A percentile compares a stretch with the other conserved stretches of the same genome.
Evolutionary conservation across 1,139 yeast genomes (phyloP).

Genomic region (Candida sp.): DNA sequence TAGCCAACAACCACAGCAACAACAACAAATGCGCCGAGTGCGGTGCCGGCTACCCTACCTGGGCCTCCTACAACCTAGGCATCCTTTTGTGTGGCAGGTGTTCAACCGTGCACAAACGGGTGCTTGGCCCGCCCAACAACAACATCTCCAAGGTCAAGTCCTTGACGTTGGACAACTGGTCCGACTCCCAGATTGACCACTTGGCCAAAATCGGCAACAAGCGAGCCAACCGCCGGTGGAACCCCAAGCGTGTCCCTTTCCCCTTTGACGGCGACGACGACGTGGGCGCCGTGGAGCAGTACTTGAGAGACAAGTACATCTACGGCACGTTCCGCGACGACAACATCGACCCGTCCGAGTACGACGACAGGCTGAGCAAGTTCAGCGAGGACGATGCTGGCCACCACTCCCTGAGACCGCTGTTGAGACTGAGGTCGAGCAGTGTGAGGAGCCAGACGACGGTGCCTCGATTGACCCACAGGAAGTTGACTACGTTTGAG

Average conservation of each 20-base stretch:
- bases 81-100: slow-evolving; percentile 78
- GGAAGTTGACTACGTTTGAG: slow-evolving; percentile 48
- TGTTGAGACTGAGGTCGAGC: slow-evolving; percentile 28
- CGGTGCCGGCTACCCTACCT: slow-evolving; percentile 62
- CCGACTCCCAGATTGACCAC: slow-evolving; percentile 58
- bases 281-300: slow-evolving; percentile 49
- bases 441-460: slow-evolving; percentile 16
- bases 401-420: slow-evolving; percentile 6
- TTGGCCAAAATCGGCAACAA: slow-evolving; percentile 70
- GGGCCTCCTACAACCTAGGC: slow-evolving; percentile 58
- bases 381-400: slow-evolving; percentile 14
- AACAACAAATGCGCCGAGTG: slow-evolving; percentile 80
- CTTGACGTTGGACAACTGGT: slow-evolving; percentile 83
- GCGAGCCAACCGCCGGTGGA: slow-evolving; percentile 67
- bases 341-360: slow-evolving; percentile 24
- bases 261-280: slow-evolving; percentile 74
- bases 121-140: slow-evolving; percentile 55
- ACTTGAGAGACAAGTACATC: slow-evolving; percentile 57
- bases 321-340: slow-evolving; percentile 49
- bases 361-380: slow-evolving; percentile 23
- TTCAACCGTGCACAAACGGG: slow-evolving; percentile 76
- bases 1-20: slow-evolving; percentile 42
- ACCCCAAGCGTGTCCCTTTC: slow-evolving; percentile 62
- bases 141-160: slow-evolving; percentile 76
- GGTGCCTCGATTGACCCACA: slow-evolving; percentile 43